These are phyloP conservation scores for Cornus kousa DNA, from an alignment of 148 eudicot species.

Conservation along the genomic window DNA sequence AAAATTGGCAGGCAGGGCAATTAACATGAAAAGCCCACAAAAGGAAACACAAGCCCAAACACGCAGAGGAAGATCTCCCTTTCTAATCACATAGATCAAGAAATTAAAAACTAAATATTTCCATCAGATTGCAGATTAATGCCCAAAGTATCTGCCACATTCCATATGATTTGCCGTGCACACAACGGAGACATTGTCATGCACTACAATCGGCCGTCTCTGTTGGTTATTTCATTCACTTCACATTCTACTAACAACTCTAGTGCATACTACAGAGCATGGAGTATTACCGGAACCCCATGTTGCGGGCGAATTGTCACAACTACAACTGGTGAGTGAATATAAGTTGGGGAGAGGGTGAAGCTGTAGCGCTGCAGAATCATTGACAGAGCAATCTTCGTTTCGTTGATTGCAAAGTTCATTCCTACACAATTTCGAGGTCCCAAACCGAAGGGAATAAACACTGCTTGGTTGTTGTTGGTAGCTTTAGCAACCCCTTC, in stretches of 20 bases:
- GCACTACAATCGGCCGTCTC: too few species aligned
- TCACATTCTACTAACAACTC: not conserved
- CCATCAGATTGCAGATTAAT: too few species aligned
- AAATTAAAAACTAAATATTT: too few species aligned
- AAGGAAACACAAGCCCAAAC: too few species aligned
- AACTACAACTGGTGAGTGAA: not conserved
- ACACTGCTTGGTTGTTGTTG: not conserved
- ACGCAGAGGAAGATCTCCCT: too few species aligned
- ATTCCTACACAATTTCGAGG: not conserved
- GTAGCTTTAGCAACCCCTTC: constrained; percentile 16
- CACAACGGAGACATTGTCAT: too few species aligned
- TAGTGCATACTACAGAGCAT: not conserved
- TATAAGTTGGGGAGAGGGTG: not conserved
- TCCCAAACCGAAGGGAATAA: constrained; percentile 2
- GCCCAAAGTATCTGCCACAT: too few species aligned
- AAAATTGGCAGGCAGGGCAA: too few species aligned
- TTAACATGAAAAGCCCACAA: too few species aligned
- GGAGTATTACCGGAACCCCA: constrained; percentile 2
- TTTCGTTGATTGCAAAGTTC: constrained; percentile 1
- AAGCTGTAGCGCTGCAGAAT: not conserved
- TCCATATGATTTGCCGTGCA: too few species aligned
- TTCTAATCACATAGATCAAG: too few species aligned
- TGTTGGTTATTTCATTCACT: not conserved
- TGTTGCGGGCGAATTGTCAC: not conserved
- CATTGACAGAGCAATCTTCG: constrained; percentile 7